phyloP scores from a whole-genome alignment of 192 early-diverging fungal species.

The Haplosporangium gracile region DNA sequence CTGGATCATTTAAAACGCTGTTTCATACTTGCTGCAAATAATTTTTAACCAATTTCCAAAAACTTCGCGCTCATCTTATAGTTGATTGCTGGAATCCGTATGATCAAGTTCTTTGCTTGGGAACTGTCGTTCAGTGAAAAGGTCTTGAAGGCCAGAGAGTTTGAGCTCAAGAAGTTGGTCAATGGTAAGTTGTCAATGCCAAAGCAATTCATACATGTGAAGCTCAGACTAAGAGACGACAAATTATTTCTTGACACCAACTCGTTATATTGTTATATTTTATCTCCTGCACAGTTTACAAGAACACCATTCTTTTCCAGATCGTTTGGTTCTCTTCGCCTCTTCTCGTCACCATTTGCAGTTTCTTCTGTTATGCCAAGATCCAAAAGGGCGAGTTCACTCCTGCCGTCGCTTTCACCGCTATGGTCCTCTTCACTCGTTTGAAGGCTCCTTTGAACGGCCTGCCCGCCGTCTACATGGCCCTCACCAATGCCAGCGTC shows the following conservation, averaged over 20 bases:
- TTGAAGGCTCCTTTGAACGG: constrained; percentile 64
- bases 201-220: background rate
- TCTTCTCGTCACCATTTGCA: constrained; percentile 69
- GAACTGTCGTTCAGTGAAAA: constrained; percentile 73
- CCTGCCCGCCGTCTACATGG: constrained; percentile 59
- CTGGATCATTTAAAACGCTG: background rate
- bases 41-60: background rate
- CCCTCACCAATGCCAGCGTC: constrained; percentile 57
- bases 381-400: constrained; percentile 71
- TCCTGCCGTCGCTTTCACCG: constrained; percentile 79
- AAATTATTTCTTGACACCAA: background rate
- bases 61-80: constrained; percentile 60
- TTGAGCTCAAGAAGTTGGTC: constrained; percentile 60
- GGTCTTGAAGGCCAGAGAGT: constrained; percentile 66
- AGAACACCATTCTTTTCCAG: constrained; percentile 52
- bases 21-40: background rate
- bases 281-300: constrained; percentile 34
- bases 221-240: background rate
- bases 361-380: constrained; percentile 69
- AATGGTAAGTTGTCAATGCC: constrained; percentile 46
- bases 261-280: background rate
- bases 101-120: constrained; percentile 93
- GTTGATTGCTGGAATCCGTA: constrained; percentile 83
- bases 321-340: constrained; percentile 64
- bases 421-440: constrained; percentile 74